These are phyloP conservation scores for Sporothrix brunneoviolacea DNA, from an alignment of 2,329 filamentous ascomycete species.

Conservation along the genomic window DNA sequence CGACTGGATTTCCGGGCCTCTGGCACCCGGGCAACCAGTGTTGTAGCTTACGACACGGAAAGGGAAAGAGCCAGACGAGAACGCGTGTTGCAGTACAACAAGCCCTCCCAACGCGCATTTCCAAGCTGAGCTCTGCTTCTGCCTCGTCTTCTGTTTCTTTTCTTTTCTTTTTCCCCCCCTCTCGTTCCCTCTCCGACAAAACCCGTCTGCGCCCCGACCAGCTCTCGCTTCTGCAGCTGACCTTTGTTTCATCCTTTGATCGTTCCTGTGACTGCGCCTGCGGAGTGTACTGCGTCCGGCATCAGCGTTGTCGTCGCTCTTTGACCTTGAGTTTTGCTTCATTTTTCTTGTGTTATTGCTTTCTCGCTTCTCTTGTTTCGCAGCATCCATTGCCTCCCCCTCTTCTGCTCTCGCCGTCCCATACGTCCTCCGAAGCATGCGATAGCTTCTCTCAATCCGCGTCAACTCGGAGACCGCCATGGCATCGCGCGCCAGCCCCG, in stretches of 20 bases:
- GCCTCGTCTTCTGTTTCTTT: neutral
- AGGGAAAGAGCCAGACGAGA: conserved; percentile 10
- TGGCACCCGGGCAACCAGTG: conserved; percentile 13
- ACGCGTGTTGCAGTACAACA: conserved; percentile 11
- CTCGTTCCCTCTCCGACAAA: neutral
- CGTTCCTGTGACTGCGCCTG: neutral
- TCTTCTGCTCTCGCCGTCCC: neutral
- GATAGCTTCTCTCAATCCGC: neutral
- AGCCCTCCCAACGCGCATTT: conserved; percentile 7
- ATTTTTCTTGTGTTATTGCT: neutral
- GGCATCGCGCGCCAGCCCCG: conserved; percentile 20
- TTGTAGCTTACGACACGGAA: conserved; percentile 6
- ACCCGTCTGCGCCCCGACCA: neutral
- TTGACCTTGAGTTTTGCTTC: neutral
- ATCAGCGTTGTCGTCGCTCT: neutral
- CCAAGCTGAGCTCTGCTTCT: neutral
- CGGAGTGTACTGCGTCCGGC: neutral
- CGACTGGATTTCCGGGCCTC: neutral
- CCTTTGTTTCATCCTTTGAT: neutral
- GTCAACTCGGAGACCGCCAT: conserved; percentile 15
- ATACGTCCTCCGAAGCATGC: conserved; percentile 9
- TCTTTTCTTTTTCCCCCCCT: neutral
- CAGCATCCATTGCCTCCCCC: neutral
- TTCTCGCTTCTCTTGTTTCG: neutral
- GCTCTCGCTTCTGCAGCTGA: neutral